Conservation (phyloP, 2,329 filamentous ascomycete genomes). For the Pestalotiopsis fici region DNA sequence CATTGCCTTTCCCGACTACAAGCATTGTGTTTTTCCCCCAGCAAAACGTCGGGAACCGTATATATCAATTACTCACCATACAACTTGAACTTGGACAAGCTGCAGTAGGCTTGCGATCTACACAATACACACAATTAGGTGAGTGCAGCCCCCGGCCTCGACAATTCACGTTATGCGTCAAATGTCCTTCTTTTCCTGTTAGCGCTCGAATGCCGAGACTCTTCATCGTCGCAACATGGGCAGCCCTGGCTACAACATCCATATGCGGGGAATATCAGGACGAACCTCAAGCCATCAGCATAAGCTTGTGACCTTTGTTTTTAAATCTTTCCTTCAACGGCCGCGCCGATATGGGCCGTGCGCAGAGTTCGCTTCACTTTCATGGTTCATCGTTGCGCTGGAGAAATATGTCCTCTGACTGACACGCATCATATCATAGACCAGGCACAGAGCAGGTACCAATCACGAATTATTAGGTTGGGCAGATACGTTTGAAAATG, state of each 20-base stretch:
- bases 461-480: constrained; percentile 8
- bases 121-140: neutral
- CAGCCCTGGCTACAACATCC: neutral
- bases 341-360: constrained; percentile 22
- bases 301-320: constrained; percentile 13
- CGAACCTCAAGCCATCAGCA: neutral
- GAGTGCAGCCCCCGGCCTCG: neutral
- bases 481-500: constrained; percentile 45
- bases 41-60: too few species aligned
- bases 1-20: neutral
- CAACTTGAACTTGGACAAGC: too few species aligned
- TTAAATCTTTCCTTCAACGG: constrained; percentile 17
- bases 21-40: neutral
- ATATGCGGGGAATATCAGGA: constrained; percentile 5
- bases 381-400: constrained; percentile 26
- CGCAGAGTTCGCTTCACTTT: constrained; percentile 21
- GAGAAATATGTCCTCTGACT: constrained; percentile 7
- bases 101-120: too few species aligned
- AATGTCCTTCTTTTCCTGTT: neutral
- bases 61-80: too few species aligned
- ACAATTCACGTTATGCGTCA: neutral
- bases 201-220: neutral
- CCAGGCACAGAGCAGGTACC: constrained; percentile 11
- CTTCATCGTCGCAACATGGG: constrained; percentile 2
- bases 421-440: constrained; percentile 5